Evolutionary conservation across 1,139 yeast genomes (phyloP).

Genomic region (Kurtzmaniella quercitrusa): DNA sequence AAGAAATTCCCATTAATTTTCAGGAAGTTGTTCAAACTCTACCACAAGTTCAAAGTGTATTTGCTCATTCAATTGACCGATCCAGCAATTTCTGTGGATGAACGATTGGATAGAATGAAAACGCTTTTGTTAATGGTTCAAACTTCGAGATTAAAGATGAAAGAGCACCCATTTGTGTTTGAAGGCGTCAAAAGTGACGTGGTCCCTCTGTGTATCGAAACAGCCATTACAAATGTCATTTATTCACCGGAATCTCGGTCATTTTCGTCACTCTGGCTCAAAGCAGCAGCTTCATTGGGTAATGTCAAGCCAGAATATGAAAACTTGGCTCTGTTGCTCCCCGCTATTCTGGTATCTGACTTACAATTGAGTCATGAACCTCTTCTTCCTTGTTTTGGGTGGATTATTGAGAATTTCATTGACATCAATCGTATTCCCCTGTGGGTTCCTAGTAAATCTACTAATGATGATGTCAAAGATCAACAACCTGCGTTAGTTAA

Average conservation of each 20-base stretch:
- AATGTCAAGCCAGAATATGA: constrained; percentile 18
- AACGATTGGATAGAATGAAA: constrained; percentile 67
- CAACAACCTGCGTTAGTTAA: constrained; percentile 19
- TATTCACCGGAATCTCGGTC: constrained; percentile 76
- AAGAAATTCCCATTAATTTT: constrained; percentile 67
- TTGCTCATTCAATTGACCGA: constrained; percentile 67
- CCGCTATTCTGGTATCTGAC: constrained; percentile 25
- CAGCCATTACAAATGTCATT: constrained; percentile 72
- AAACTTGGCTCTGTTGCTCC: constrained; percentile 34
- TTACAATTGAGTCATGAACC: constrained; percentile 33
- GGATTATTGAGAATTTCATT: constrained; percentile 44
- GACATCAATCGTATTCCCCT: constrained; percentile 32
- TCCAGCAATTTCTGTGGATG: constrained; percentile 47
- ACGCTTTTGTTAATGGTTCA: constrained; percentile 65
- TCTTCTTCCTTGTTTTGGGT: constrained; percentile 76
- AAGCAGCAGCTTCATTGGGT: constrained; percentile 31
- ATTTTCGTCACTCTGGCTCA: constrained; percentile 63
- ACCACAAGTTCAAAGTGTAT: constrained; percentile 62
- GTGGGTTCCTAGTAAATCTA: not conserved
- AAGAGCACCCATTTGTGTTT: constrained; percentile 53
- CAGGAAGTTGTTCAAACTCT: constrained; percentile 61
- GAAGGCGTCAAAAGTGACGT: constrained; percentile 28
- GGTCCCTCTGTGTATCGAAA: constrained; percentile 83
- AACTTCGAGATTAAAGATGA: constrained; percentile 67
- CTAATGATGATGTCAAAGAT: not conserved